Base-by-base conservation (phyloP, 805 yeast species). In the Kodamaea restingae region DNA sequence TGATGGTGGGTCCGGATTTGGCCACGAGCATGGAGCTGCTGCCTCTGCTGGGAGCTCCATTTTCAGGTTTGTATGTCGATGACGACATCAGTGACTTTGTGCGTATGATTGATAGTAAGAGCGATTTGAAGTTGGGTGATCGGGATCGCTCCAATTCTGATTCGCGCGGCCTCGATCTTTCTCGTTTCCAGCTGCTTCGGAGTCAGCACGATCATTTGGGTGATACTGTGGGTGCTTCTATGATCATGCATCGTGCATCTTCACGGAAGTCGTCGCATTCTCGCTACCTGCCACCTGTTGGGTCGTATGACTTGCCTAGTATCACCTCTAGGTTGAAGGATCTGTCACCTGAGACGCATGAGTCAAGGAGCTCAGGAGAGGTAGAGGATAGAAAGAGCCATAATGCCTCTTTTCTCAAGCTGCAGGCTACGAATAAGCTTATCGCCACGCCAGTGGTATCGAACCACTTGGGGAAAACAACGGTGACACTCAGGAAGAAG, bases 81-180 rank as follows among this genome's bases (percentile, higher is more conserved):
- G 80, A 76, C 40, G 86, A 80, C 46, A 67, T 85, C 14, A 71
- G 81, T 42, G 85, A 82, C 36, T 85, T 85, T 64, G 83, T 85
- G 33, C 70, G 75, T 46, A 66, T 83, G 71, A 75, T 85, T 32
- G 93, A 85, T 46, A 75, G 78, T 33, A 79, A 77, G 49, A 66
- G 71, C 7, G 84, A 78, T 31, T 58, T 79, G 17, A 66, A 74
- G 29, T 17, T 39, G 30, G 35, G 38, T 11, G 31, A 32, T 10
- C 4, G 30, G 11, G 38, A 35, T 9, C 32, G 14, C 22, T 6
- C 17, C 11, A 22, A 9, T 26, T n/a, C 20, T 20, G 28, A 4
- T 29, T 52, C 7, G 24, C 33, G 15, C 34, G 71, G 27, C 6
- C n/a, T 25, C 7, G 80, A 75, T 40, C 54, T 80, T 35, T 63